Percentiles rank a stretch among this genome's conserved stretches.
Evolutionary conservation across 129 eudicot species (phyloP).

Genomic region (Silybum marianum): DNA sequence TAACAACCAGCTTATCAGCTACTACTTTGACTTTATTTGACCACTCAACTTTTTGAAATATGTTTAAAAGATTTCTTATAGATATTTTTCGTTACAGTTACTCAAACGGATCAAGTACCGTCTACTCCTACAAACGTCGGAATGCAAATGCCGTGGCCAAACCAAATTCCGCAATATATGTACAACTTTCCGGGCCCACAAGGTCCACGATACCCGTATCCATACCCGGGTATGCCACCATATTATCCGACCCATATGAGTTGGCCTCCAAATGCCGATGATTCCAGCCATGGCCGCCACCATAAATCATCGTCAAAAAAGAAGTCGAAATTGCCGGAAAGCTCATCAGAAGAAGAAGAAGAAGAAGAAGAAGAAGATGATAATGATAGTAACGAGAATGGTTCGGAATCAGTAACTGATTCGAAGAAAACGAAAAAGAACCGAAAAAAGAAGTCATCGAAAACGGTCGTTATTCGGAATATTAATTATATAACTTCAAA

Average conservation of each 20-base stretch:
- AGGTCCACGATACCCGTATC: conserved; percentile 68
- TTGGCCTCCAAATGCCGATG: conserved; percentile 66
- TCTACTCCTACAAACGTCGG: conserved; percentile 57
- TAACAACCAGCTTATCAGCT: neutral
- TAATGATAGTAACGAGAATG: conserved; percentile 45
- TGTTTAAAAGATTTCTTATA: neutral
- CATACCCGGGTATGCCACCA: conserved; percentile 69
- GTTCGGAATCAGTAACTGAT: conserved; percentile 45
- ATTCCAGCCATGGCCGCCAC: conserved; percentile 46
- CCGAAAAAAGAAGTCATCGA: conserved; percentile 79
- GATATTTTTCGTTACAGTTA: conserved; percentile 39
- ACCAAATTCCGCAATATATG: conserved; percentile 84
- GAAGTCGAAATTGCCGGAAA: conserved; percentile 53
- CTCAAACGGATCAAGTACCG: conserved; percentile 45
- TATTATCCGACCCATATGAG: conserved; percentile 74
- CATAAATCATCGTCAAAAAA: conserved; percentile 64
- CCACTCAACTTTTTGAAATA: neutral
- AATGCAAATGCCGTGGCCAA: conserved; percentile 76
- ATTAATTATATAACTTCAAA: conserved; percentile 88
- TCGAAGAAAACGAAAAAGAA: conserved; percentile 51
- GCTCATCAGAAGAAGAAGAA: conserved; percentile 48
- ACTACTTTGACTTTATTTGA: neutral
- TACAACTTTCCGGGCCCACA: conserved; percentile 68
- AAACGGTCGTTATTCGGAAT: conserved; percentile 92
- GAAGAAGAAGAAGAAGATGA: conserved; percentile 59